Percentiles rank a stretch among this genome's conserved stretches.
Evolutionary conservation across 108 stramenopile genomes (phyloP).

Genomic region (Skeletonema costatum): DNA sequence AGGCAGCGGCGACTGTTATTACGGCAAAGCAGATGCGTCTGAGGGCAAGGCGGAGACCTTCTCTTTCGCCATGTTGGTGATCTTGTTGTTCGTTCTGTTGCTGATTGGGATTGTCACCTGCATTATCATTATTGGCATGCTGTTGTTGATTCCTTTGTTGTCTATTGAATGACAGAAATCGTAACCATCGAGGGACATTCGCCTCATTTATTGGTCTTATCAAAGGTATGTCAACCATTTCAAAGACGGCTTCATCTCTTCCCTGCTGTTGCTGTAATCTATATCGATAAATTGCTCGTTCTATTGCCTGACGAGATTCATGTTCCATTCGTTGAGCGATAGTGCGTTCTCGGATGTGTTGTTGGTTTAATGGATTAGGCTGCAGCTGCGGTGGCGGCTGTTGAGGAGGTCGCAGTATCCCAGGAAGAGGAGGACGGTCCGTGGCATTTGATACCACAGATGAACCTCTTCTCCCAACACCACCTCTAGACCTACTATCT

Average conservation of each 20-base stretch:
- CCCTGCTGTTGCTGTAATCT: neutral
- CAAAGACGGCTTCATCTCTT: neutral
- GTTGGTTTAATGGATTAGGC: conserved; percentile 5
- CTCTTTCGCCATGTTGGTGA: neutral
- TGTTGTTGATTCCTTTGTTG: neutral
- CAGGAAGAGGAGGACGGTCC: neutral
- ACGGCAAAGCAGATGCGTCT: conserved; percentile 29
- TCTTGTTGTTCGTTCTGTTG: neutral
- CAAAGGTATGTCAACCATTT: conserved; percentile 19
- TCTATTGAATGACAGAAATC: neutral
- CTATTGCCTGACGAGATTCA: conserved; percentile 17
- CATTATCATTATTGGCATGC: neutral
- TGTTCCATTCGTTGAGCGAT: conserved; percentile 18
- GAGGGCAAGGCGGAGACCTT: conserved; percentile 16
- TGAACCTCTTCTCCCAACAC: neutral
- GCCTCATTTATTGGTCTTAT: conserved; percentile 3
- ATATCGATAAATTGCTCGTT: conserved; percentile 22
- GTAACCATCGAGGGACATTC: neutral
- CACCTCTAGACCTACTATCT: neutral
- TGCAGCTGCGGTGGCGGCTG: neutral
- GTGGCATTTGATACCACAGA: neutral
- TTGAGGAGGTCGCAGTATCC: neutral
- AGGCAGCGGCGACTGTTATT: conserved; percentile 21
- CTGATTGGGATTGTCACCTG: neutral
- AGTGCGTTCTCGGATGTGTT: neutral